phyloP scores from a whole-genome alignment of 108 stramenopile genomes.

The Phaeodactylum tricornutum region DNA sequence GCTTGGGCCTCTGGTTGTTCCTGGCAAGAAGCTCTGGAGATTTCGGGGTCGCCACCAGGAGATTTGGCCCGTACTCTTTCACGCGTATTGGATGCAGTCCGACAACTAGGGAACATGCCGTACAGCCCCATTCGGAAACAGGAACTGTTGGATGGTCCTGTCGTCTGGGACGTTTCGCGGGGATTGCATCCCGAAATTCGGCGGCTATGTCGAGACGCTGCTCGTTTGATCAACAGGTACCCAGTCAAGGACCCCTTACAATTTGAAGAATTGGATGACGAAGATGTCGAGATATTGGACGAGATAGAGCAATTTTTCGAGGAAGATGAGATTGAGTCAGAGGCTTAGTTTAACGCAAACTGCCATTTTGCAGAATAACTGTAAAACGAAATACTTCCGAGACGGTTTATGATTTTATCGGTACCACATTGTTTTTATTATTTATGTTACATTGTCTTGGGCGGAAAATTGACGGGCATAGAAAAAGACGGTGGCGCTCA shows the following conservation, averaged over 20 bases:
- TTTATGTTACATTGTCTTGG: no score
- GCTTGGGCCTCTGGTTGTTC: constrained; percentile 71
- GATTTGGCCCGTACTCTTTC: constrained; percentile 61
- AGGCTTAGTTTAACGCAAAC: no score
- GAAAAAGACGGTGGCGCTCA: no score
- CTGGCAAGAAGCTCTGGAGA: constrained; percentile 62
- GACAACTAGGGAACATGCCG: constrained; percentile 60
- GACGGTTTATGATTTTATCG: no score
- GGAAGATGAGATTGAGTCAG: constrained; percentile 7
- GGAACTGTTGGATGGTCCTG: constrained; percentile 16
- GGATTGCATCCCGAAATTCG: constrained; percentile 65
- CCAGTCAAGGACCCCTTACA: constrained; percentile 76
- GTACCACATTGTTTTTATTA: no score
- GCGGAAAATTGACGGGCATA: no score
- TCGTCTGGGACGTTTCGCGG: constrained; percentile 22
- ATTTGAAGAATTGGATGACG: constrained; percentile 44
- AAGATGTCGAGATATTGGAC: constrained; percentile 13
- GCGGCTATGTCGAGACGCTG: constrained; percentile 55
- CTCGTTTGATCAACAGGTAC: constrained; percentile 56
- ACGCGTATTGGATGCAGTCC: constrained; percentile 68
- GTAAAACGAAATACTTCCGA: no score
- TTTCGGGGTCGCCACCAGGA: constrained; percentile 68
- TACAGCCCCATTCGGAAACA: constrained; percentile 40
- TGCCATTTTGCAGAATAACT: no score
- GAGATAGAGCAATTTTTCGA: constrained; percentile 4